A percentile compares a stretch with the other conserved stretches of the same genome.
These are phyloP conservation scores for Mallotus repandus DNA, from an alignment of 441 rosid species.

Conservation along the genomic window DNA sequence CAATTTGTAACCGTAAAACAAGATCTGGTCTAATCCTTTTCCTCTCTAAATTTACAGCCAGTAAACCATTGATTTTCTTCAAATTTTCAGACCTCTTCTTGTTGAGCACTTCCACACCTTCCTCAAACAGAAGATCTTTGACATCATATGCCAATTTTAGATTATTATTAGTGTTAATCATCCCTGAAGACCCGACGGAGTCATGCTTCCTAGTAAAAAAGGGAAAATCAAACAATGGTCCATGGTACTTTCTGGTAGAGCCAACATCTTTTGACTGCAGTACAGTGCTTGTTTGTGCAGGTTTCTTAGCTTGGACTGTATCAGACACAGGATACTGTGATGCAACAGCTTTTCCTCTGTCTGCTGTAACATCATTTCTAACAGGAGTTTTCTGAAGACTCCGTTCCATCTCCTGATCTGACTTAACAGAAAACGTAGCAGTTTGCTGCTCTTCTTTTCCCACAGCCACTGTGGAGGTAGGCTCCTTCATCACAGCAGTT, in stretches of 20 bases:
- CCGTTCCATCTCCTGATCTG: slow-evolving; percentile 77
- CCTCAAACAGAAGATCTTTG: slow-evolving; percentile 91
- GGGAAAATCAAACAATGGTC: slow-evolving; percentile 98
- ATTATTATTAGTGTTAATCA: slow-evolving; percentile 75
- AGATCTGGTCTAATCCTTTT: slow-evolving; percentile 99
- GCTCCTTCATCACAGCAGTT: slow-evolving; percentile 51
- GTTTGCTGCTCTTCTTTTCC: slow-evolving; percentile 81
- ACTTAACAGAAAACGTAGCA: slow-evolving; percentile 51
- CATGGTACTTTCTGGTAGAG: slow-evolving; percentile 93
- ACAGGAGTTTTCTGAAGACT: slow-evolving; percentile 52
- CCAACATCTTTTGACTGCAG: slow-evolving; percentile 70
- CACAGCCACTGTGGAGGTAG: slow-evolving; percentile 36
- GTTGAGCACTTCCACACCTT: slow-evolving; percentile 77
- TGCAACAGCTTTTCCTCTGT: slow-evolving; percentile 75
- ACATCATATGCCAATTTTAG: slow-evolving; percentile 86
- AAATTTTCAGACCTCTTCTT: slow-evolving; percentile 80
- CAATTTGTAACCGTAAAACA: slow-evolving; percentile 95
- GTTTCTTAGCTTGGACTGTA: slow-evolving; percentile 64
- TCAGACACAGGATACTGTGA: slow-evolving; percentile 57
- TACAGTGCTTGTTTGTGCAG: slow-evolving; percentile 53
- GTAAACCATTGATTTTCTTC: slow-evolving; percentile 79
- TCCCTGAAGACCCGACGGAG: slow-evolving; percentile 68
- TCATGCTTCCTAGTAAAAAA: slow-evolving; percentile 97
- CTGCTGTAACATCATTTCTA: slow-evolving; percentile 62
- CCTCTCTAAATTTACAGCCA: slow-evolving; percentile 92